These are phyloP conservation scores for Dactylellina drechsleri DNA, from an alignment of 2,329 filamentous ascomycete species.

Conservation along the genomic window DNA sequence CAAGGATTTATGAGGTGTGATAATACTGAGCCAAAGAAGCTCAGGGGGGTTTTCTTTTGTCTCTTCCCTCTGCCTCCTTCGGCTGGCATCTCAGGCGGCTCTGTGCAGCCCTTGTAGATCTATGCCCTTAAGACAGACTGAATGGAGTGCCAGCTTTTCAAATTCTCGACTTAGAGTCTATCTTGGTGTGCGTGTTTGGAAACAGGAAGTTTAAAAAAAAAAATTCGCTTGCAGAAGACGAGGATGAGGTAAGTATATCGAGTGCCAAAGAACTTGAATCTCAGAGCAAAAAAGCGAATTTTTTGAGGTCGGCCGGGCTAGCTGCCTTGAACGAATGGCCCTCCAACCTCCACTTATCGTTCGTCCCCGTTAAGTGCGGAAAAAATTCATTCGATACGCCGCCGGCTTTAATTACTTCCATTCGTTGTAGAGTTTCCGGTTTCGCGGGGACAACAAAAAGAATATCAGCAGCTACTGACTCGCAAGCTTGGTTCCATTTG, in stretches of 20 bases:
- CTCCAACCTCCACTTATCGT: constrained; percentile 6
- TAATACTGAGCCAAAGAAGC: neutral
- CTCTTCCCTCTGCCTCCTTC: neutral
- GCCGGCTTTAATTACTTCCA: neutral
- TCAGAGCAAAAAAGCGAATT: constrained; percentile 19
- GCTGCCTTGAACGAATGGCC: neutral
- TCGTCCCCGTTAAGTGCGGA: neutral
- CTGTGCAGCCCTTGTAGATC: constrained; percentile 34
- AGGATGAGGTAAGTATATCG: too few species aligned
- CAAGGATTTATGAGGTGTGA: neutral
- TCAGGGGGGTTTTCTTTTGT: neutral
- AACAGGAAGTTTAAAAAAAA: constrained; percentile 28
- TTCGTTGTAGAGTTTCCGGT: neutral
- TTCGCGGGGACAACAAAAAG: neutral
- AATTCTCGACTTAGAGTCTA: constrained; percentile 26
- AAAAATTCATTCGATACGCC: neutral
- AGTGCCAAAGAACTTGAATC: constrained; percentile 1
- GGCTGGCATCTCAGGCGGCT: constrained; percentile 20
- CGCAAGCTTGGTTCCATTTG: too few species aligned
- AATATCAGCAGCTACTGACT: too few species aligned
- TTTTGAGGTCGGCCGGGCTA: too few species aligned
- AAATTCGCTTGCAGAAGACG: neutral
- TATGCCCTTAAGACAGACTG: constrained; percentile 21
- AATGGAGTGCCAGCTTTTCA: constrained; percentile 25
- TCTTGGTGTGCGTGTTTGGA: constrained; percentile 31